Conservation (phyloP, 202 grass and related monocot genomes). For the Setaria viridis region DNA sequence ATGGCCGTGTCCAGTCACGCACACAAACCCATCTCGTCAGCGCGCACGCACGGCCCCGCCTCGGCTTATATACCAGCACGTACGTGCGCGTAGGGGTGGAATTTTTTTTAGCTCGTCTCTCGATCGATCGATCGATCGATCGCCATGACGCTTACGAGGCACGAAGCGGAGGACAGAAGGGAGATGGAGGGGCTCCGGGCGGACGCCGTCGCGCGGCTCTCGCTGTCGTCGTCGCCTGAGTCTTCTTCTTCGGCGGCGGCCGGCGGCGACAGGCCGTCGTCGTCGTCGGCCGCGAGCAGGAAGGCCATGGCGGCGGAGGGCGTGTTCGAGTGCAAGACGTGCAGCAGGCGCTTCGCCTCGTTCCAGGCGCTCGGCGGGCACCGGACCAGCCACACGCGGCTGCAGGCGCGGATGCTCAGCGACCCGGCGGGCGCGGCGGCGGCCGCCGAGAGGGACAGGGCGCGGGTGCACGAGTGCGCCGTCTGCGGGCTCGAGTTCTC, state of each 20-base stretch:
- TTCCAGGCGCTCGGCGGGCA: conserved; percentile 92
- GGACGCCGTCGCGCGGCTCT: conserved; percentile 56
- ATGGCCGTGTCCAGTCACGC: background rate
- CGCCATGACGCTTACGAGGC: conserved; percentile 49
- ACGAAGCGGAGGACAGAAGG: conserved; percentile 49
- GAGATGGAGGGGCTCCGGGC: conserved; percentile 50
- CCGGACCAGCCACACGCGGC: conserved; percentile 76
- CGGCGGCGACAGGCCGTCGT: background rate
- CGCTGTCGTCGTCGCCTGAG: conserved; percentile 34
- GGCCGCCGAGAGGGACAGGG: conserved; percentile 33
- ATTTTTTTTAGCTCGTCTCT: conserved; percentile 38
- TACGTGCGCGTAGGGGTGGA: background rate
- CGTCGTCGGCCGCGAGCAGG: conserved; percentile 16
- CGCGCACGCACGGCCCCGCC: background rate
- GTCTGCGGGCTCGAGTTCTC: conserved; percentile 82
- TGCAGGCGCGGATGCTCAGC: conserved; percentile 53
- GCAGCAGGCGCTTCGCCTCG: conserved; percentile 65
- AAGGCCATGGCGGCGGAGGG: conserved; percentile 62
- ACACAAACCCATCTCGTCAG: background rate
- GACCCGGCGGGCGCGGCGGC: background rate
- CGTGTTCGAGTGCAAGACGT: conserved; percentile 88
- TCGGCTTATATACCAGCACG: conserved; percentile 37
- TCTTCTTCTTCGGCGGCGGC: background rate
- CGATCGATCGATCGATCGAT: background rate
- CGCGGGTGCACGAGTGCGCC: conserved; percentile 65